Conservation (phyloP, 805 yeast species). For the Komagataella populi region DNA sequence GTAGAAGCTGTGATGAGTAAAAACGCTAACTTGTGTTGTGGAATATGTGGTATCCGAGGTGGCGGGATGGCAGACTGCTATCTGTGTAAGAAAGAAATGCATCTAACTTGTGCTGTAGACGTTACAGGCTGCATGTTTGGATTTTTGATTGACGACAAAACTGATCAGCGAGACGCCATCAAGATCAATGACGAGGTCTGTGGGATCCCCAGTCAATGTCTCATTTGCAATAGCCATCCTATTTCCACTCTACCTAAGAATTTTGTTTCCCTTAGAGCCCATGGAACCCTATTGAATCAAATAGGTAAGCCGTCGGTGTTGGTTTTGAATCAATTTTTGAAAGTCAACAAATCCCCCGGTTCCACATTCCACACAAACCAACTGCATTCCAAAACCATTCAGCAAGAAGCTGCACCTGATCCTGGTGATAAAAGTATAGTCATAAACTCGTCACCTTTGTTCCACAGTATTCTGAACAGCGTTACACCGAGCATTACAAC, state of each 20-base stretch:
- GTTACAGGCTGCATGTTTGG: slow-evolving; percentile 34
- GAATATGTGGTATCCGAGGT: slow-evolving; percentile 27
- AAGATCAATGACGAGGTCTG: slow-evolving; percentile 9
- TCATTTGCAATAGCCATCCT: slow-evolving; percentile 29
- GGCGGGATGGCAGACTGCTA: slow-evolving; percentile 40
- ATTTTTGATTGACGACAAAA: slow-evolving; percentile 5
- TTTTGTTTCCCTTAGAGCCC: slow-evolving; percentile 15
- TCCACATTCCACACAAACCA: not conserved
- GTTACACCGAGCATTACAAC: not conserved
- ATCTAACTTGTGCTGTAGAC: slow-evolving; percentile 49
- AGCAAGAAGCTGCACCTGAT: not conserved
- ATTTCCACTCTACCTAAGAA: slow-evolving; percentile 4
- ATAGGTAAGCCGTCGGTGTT: not conserved
- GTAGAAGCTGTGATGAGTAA: slow-evolving; percentile 16
- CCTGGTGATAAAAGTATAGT: not conserved
- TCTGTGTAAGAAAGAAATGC: slow-evolving; percentile 26
- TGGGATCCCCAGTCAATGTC: slow-evolving; percentile 30
- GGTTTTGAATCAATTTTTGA: not conserved
- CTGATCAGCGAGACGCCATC: slow-evolving; percentile 9
- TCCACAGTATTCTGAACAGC: not conserved
- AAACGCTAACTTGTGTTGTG: slow-evolving; percentile 24
- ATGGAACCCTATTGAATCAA: slow-evolving; percentile 6
- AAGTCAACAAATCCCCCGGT: not conserved
- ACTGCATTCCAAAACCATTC: not conserved
- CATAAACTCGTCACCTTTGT: not conserved